Conservation (phyloP, 805 yeast genomes). For the Saccharomyces paradoxus region DNA sequence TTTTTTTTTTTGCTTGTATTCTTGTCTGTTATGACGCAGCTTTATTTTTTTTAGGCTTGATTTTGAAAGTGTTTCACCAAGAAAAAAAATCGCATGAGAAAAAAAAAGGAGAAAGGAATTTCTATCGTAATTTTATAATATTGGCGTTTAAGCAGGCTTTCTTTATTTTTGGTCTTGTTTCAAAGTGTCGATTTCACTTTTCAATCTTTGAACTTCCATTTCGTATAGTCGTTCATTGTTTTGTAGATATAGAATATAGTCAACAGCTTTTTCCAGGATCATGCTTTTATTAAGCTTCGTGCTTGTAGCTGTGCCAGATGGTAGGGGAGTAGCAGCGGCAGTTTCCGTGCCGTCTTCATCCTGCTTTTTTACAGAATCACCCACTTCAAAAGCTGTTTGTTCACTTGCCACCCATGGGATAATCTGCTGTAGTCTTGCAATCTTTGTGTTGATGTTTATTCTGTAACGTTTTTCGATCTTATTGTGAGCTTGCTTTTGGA, state of each 20-base stretch:
- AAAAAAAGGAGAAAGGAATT: not conserved
- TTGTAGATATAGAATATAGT: constrained; percentile 47
- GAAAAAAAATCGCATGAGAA: not conserved
- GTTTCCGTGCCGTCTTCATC: constrained; percentile 3
- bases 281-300: constrained; percentile 53
- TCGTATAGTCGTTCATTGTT: constrained; percentile 36
- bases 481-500: constrained; percentile 65
- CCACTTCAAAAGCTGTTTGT: constrained; percentile 49
- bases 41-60: not conserved
- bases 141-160: not conserved
- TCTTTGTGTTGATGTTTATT: constrained; percentile 62
- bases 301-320: not conserved
- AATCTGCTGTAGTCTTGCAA: constrained; percentile 54
- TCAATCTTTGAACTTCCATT: constrained; percentile 29
- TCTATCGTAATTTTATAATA: not conserved
- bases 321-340: not conserved
- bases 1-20: not conserved
- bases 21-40: not conserved
- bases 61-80: not conserved
- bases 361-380: constrained; percentile 10
- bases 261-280: constrained; percentile 63
- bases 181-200: constrained; percentile 26
- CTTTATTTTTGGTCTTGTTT: constrained; percentile 2
- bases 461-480: constrained; percentile 63
- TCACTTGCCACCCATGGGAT: constrained; percentile 61